Base-by-base conservation (phyloP, 805 yeast species). In the Candida patagonica region DNA sequence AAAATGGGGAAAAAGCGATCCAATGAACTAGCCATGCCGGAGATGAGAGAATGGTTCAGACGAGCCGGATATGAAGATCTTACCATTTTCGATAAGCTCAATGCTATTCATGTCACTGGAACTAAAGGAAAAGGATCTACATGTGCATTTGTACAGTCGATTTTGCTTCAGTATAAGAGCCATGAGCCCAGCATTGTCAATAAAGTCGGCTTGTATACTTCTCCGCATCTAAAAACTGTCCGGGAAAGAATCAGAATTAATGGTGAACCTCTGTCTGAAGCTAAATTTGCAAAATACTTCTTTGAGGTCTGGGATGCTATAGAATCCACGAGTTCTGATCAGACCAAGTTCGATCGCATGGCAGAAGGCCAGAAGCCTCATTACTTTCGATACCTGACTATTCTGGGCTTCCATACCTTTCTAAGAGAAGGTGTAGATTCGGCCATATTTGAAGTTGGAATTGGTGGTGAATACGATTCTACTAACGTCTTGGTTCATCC, bases 101-200 rank as follows among this genome's bases (percentile, higher is more conserved):
- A 88, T 51, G 70, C 87, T 2, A 71, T 92, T 30, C 99, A 92
- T 55, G 80, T 94, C 26, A 88, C 99, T 0, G 99, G 99, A 16
- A 92, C 99, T 1, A 92, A 92, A 59, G 99, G 99, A 10, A 92
- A 92, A 63, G 99, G 99, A 1, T 87, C 96, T 0, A 89, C 97
- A 0, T 89, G 96, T 61, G 96, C 98, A 0, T 92, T 92, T 56
- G 75, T 87, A 2, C 83, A 84, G 52, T 76, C 92, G 2, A 85
- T 94, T 29, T 60, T 94, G 45, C 54, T 61, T 6, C 85, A 85
- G 55, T 85, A 85, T 52, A 63, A 61, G 21, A 46, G 58, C 44
- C n/a, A n/a, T n/a, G 26, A 22, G 2, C 31, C 21, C 12, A 3
- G 24, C 3, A 6, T 31, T 9, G 47, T 52, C 10, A 50, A 57